phyloP scores from a whole-genome alignment of 2,329 filamentous ascomycete species.

The Aspergillus transmontanensis region DNA sequence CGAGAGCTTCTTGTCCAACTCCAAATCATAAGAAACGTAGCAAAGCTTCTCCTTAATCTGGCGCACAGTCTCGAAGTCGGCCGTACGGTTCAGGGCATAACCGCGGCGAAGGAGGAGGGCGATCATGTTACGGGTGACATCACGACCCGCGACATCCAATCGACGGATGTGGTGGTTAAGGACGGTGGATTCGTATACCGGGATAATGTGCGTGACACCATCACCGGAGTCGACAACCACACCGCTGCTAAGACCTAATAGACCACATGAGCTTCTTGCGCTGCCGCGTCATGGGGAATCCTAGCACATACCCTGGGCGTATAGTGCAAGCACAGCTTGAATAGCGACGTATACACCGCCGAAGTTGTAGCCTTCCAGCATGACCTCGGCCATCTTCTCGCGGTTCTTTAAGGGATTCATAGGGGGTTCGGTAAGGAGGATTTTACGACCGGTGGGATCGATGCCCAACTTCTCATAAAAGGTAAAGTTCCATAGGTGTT shows the following conservation, averaged over 20 bases:
- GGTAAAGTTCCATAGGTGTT: conserved; percentile 98
- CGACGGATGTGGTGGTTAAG: conserved; percentile 94
- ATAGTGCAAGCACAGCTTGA: conserved; percentile 92
- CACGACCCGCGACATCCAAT: conserved; percentile 91
- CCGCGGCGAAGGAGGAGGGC: conserved; percentile 89
- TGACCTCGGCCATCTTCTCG: conserved; percentile 97
- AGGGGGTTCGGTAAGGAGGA: conserved; percentile 92
- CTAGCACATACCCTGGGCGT: conserved; percentile 76
- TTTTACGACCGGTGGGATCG: conserved; percentile 89
- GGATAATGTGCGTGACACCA: conserved; percentile 97
- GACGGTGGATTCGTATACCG: conserved; percentile 96
- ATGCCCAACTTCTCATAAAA: conserved; percentile 97
- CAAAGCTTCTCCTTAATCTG: conserved; percentile 99
- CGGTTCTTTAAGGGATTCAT: conserved; percentile 98
- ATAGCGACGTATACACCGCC: conserved; percentile 98
- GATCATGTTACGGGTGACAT: conserved; percentile 98
- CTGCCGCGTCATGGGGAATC: not conserved
- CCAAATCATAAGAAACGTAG: conserved; percentile 97
- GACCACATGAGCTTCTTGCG: conserved; percentile 6
- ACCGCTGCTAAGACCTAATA: conserved; percentile 76
- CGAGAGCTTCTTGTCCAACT: conserved; percentile 91
- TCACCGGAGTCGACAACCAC: conserved; percentile 99
- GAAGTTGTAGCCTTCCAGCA: conserved; percentile 97
- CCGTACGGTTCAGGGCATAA: conserved; percentile 95
- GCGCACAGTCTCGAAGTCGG: conserved; percentile 97